These are phyloP conservation scores for Ailanthus altissimus DNA, from an alignment of 345 rosid genomes.

Conservation along the genomic window DNA sequence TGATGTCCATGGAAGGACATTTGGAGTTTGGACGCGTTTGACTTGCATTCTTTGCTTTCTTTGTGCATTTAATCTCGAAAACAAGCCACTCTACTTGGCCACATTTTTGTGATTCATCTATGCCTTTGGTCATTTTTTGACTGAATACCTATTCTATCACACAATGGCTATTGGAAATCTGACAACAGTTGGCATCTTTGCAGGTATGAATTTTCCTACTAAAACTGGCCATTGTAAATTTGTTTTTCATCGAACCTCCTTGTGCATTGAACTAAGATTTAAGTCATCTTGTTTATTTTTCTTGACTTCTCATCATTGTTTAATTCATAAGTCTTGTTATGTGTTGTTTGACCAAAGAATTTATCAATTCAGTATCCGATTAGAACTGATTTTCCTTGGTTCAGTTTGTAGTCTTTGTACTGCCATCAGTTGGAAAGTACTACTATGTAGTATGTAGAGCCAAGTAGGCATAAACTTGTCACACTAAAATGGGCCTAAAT, in stretches of 20 bases:
- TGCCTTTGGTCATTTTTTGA: slow-evolving; percentile 84
- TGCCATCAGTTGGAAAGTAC: not conserved
- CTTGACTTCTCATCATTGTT: not conserved
- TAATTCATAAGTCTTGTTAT: not conserved
- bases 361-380: not conserved
- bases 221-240: not conserved
- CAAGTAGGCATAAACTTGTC: not conserved
- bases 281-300: slow-evolving; percentile 17
- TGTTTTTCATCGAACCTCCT: not conserved
- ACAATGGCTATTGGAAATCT: slow-evolving; percentile 81
- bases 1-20: slow-evolving; percentile 96
- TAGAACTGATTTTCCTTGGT: not conserved
- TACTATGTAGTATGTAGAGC: not conserved
- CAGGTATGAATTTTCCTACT: slow-evolving; percentile 48
- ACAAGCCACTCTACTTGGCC: slow-evolving; percentile 75
- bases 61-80: slow-evolving; percentile 85
- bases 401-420: not conserved
- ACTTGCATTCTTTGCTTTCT: slow-evolving; percentile 93
- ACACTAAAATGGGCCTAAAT: too few relatives aligned
- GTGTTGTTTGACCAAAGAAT: not conserved
- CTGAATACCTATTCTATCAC: slow-evolving; percentile 70
- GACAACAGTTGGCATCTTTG: slow-evolving; percentile 77
- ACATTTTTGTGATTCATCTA: slow-evolving; percentile 85
- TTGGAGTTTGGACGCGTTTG: slow-evolving; percentile 94
- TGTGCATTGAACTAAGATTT: not conserved